Evolutionary conservation across 73 alveolate species (phyloP), one percentile per base, ranked within the genome.

Genomic region (Paramecium octaurelia): DNA sequence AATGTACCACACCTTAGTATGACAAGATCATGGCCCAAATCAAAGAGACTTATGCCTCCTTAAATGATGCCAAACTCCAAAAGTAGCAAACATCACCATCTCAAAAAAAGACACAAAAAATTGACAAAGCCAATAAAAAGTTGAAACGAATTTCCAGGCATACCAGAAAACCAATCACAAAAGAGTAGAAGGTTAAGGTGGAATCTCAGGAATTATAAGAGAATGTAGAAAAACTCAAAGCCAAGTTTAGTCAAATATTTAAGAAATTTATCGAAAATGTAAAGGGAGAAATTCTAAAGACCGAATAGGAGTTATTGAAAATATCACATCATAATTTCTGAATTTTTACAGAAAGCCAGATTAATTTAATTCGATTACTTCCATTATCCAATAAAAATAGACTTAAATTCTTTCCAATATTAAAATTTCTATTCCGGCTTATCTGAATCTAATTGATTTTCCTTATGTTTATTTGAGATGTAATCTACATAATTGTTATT

Each of bases 1-100:
- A 34, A 64, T 12, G 84, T 64, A 64, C 84, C 44, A 64, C 44
- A 64, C 84, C 84, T 64, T 64, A 64, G 84, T 64, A 64, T 64
- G 84, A 64, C 48, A 64, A 64, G 48, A 64, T 64, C 20, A 64
- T 64, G 84, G 42, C 46, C 50, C n/a, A 64, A 64, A 64, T 64
- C 84, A 64, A 64, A 34, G 84, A 64, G 27, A 64, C 84, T 29
- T 64, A 64, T 64, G 84, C 84, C 4, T 31, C 42, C 24, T 64
- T 64, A 64, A 64, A 64, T 12, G 84, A 64, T 27, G 44, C 42
- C 44, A 34, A 27, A 20, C 84, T 64, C 84, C 84, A 64, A 64
- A 64, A 64, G 31, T 54, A 18, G 31, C 21, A 16, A 18, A n/a
- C 1, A 16, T 54, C 16, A 18, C 16, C 0, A n/a, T 18, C 69